phyloP scores from a whole-genome alignment of 1,284 basidiomycete genomes.

The Ceratobasidium sp. region DNA sequence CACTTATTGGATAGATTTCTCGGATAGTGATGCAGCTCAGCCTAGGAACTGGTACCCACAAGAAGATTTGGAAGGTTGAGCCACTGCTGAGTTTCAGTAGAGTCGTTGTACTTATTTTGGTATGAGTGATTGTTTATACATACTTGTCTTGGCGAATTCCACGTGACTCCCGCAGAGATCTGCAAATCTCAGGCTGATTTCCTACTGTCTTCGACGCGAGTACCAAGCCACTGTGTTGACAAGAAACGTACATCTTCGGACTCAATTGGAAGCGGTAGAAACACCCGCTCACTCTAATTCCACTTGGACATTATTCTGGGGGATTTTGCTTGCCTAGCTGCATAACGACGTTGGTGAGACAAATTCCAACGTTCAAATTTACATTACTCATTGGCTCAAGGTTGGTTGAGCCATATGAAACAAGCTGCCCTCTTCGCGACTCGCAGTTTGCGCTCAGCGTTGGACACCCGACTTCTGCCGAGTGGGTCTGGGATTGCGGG shows the following conservation, averaged over 20 bases:
- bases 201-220: too few relatives aligned
- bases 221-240: too few relatives aligned
- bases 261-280: too few relatives aligned
- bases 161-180: too few relatives aligned
- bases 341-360: too few relatives aligned
- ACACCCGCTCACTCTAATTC: too few relatives aligned
- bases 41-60: slow-evolving; percentile 40
- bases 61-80: slow-evolving; percentile 28
- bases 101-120: background rate
- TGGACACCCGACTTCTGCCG: background rate
- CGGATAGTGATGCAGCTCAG: background rate
- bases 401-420: slow-evolving; percentile 2
- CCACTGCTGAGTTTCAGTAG: background rate
- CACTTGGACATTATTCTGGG: too few relatives aligned
- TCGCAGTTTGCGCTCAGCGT: slow-evolving; percentile 29
- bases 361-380: too few relatives aligned
- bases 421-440: slow-evolving; percentile 27
- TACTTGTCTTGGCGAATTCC: background rate
- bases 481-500: background rate
- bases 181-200: too few relatives aligned
- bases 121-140: background rate
- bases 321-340: too few relatives aligned
- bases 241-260: too few relatives aligned
- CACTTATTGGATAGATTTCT: slow-evolving; percentile 34
- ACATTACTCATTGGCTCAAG: too few relatives aligned